Evolutionary conservation across 2,329 filamentous ascomycete species (phyloP), one percentile per base, ranked within the genome.

Genomic region (Fusarium sp.): DNA sequence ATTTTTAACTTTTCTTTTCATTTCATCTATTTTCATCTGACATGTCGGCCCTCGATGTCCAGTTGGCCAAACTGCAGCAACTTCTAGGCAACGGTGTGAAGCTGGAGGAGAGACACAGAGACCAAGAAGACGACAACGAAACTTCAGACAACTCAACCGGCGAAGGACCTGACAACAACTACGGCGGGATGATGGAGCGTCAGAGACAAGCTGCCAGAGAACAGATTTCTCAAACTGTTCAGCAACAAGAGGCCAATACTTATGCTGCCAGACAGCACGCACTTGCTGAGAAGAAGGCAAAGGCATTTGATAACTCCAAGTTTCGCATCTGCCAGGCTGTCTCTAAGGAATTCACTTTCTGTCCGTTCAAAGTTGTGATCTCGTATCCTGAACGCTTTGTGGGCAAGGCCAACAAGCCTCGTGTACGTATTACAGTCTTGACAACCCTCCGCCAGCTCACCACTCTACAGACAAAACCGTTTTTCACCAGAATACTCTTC

Each of bases 331-430:
- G 79, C 3, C 71, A 82, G 28, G 56, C 72, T 5, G 56, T 78
- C 9, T 68, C 74, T 4, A 56, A 77, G 16, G 56, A 75, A 2
- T 78, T 81, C 22, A 54, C 61, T 2, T 88, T 91, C 71, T 85
- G 84, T 42, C 83, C 88, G 0, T 90, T 87, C 84, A 82, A 83
- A 30, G 81, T 89, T 1, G 81, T 93, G 30, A 80, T 83, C 31
- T 85, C 84, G 26, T 94, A 91, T 74, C 89, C 90, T 1, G 85
- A 88, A 70, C 85, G 82, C 61, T 93, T 88, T 78, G 87, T 91
- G 47, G 86, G 87, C 61, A 86, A 85, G 66, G 68, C 64, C 65
- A 92, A 89, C 76, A 82, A 76, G 70, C 86, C 81, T 77, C 86
- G 75, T 72, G 88, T 84, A 80, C 74, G 75, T 86, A 53, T 47